Evolutionary conservation across 306 rosid species (phyloP), one percentile per base, ranked within the genome.

Genomic region (Rosa chinensis): DNA sequence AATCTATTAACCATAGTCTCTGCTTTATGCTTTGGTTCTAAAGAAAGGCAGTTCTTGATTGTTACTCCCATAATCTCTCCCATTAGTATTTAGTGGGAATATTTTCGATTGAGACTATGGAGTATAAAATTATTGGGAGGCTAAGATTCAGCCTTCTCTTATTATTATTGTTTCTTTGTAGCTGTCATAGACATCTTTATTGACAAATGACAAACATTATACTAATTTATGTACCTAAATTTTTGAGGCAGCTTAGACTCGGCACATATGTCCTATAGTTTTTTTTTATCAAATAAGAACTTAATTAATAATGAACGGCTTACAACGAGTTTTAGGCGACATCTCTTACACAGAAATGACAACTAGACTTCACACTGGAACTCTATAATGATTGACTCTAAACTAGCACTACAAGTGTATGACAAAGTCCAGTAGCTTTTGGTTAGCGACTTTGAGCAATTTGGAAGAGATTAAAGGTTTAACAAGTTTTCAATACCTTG

Each of bases 21-120:
- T 56, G 49, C 71, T 55, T 69, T 75, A 80, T 44, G 79, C 78
- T 81, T 78, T 14, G 28, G 44, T 58, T 72, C 10, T 21, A 47
- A 78, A 23, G 69, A 89, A 87, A 85, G 89, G 86, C 72, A 21
- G 63, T 79, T 75, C 80, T 78, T 90, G 86, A 90, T 83, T 79
- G 72, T 81, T 87, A 83, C 66, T 81, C 59, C 83, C 72, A 73
- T 71, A 76, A 76, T 76, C 62, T 13, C 68, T 58, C 32, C 52
- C 42, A 45, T 84, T 75, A 80, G 20, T 67, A 79, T 73, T 66
- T 49, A 47, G 72, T 77, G 74, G 39, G 78, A 62, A 75, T 68
- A 66, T 78, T 59, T 63, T 78, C 80, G 89, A 62, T 52, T 75
- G 12, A 53, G 80, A 82, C 64, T 72, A 37, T 37, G 0, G 47